Evolutionary conservation across 129 eudicot genomes (phyloP).

Genomic region (Flaveria ramosissima): DNA sequence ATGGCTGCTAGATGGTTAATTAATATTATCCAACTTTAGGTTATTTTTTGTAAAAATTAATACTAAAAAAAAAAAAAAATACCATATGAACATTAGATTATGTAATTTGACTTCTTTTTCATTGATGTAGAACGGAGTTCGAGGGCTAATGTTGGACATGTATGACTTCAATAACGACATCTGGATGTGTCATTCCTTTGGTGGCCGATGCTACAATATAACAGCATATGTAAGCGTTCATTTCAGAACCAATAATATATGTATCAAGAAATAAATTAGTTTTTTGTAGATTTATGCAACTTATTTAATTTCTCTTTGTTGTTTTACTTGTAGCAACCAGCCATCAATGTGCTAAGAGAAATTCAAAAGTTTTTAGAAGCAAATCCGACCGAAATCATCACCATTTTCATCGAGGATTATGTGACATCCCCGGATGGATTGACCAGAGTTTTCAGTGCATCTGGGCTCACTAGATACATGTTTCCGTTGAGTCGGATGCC

Average conservation of each 20-base stretch:
- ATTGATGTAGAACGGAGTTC: conserved; percentile 79
- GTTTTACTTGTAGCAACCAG: conserved; percentile 68
- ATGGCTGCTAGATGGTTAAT: conserved; percentile 16
- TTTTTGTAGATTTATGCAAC: background rate
- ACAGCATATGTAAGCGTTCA: conserved; percentile 78
- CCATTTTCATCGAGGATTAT: conserved; percentile 89
- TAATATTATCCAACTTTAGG: background rate
- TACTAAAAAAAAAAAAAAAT: background rate
- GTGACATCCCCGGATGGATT: conserved; percentile 65
- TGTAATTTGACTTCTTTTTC: conserved; percentile 4
- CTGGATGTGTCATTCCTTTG: conserved; percentile 91
- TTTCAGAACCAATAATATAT: too few relatives aligned
- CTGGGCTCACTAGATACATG: conserved; percentile 65
- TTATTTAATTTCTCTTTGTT: background rate
- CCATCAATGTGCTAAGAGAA: conserved; percentile 70
- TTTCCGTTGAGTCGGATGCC: conserved; percentile 88
- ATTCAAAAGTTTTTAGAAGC: conserved; percentile 56
- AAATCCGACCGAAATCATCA: conserved; percentile 78
- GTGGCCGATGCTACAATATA: conserved; percentile 68
- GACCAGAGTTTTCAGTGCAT: conserved; percentile 58
- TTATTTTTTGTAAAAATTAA: background rate
- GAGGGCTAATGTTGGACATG: conserved; percentile 98
- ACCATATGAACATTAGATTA: background rate
- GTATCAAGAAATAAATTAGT: too few relatives aligned
- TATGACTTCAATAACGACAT: conserved; percentile 86